Evolutionary conservation across 2,329 filamentous ascomycete genomes (phyloP).

Genomic region (Penicillium sp.): DNA sequence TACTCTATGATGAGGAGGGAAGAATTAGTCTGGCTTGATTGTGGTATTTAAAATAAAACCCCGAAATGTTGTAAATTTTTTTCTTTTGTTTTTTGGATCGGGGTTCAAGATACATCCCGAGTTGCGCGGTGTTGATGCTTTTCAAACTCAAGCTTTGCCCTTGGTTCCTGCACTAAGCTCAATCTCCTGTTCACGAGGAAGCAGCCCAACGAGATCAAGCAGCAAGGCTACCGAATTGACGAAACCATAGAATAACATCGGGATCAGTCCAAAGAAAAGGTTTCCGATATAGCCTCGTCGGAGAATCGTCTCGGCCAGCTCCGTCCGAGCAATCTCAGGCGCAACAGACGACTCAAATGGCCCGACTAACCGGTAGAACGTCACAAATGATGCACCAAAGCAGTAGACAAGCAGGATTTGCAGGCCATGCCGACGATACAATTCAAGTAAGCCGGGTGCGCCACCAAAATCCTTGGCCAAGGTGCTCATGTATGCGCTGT

Average conservation of each 20-base stretch:
- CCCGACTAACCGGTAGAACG: constrained; percentile 10
- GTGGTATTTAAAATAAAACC: not conserved
- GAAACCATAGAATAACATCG: constrained; percentile 13
- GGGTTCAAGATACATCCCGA: not conserved
- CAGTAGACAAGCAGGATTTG: constrained; percentile 10
- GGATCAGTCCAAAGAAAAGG: constrained; percentile 11
- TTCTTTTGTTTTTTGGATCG: not conserved
- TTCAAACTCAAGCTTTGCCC: too few relatives aligned
- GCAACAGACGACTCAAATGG: constrained; percentile 14
- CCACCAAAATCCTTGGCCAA: constrained; percentile 13
- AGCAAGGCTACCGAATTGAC: constrained; percentile 10
- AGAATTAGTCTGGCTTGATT: constrained; percentile 49
- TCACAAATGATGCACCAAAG: constrained; percentile 13
- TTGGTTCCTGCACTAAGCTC: too few relatives aligned
- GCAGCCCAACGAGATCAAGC: constrained; percentile 6
- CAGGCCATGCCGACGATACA: constrained; percentile 11
- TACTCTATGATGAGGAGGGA: constrained; percentile 67
- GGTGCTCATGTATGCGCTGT: constrained; percentile 14
- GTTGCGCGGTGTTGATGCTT: not conserved
- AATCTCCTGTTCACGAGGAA: not conserved
- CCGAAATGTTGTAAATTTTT: not conserved
- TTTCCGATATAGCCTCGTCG: constrained; percentile 9
- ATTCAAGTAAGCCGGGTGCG: constrained; percentile 7
- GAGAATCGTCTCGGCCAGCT: constrained; percentile 11
- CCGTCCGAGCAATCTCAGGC: constrained; percentile 10